Base-by-base conservation (phyloP, 2,329 filamentous ascomycete genomes). In the Apiospora arundinis region DNA sequence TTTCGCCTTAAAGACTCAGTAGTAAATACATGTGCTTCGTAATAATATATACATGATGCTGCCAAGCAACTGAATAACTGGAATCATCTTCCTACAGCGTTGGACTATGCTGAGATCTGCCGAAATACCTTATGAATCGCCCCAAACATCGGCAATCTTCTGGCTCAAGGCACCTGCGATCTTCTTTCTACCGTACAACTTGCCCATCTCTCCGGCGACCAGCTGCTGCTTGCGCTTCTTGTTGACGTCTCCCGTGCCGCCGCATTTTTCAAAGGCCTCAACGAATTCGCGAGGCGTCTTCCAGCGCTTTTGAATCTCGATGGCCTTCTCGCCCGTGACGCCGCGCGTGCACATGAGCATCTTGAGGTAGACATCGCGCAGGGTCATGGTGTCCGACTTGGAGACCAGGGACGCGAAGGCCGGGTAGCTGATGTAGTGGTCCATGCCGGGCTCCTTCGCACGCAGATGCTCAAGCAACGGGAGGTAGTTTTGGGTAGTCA, bases 311-410 rank as follows among this genome's bases (percentile, higher is more conserved):
- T 95, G 93, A 16, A 96, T 94, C 81, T 94, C 93, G 6, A 95
- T 81, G 0, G 93, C 93, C 76, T 93, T 93, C 75, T 95, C 93
- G 3, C 92, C 92, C 0, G 92, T 93, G 16, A 96, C 85, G 1
- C 92, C 92, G 70, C 88, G 88, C 1, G 89, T 93, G 74, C 92
- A 94, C 93, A 96, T 95, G 67, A 96, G 86, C 93, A 96, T 95
- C 81, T 95, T 95, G 37, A 96, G 83, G 75, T 90, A 95, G 0
- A 95, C 81, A 76, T 96, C 93, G 70, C 92, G 86, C 12, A 95
- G 83, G 0, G 92, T 93, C 75, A 94, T 88, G 72, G 88, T 88
- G 69, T 93, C 92, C 0, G 92, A 93, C 80, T 96, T 96, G 11
- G 91, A 93, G 0, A 90, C 90, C 63, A 95, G 82, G 0, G 90